Base-by-base conservation (phyloP, 1,284 basidiomycete species). In the Trametes hirsuta region DNA sequence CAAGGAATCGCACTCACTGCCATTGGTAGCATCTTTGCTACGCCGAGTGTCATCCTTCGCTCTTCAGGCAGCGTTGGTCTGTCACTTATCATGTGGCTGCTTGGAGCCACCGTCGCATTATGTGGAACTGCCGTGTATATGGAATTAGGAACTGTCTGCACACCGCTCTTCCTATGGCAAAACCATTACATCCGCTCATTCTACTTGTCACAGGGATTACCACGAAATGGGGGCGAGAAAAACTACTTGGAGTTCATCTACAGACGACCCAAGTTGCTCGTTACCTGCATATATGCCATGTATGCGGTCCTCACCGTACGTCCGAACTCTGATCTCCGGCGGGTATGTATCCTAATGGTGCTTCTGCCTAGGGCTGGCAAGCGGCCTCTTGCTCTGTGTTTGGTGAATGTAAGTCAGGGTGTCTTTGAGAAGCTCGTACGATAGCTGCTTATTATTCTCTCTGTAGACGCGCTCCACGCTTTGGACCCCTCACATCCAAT, bases 191-290 rank as follows among this genome's bases (percentile, higher is more conserved):
- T 15, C 9, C 18, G 14, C 6, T 56, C 25, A 30, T n/a, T 11
- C 6, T 48, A 4, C 22, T 9, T 9, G 47, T n/a, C 15, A 22
- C n/a, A 88, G 86, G 86, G 82, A 15, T 75, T 90, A 5, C 90
- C 89, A 4, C 77, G 83, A 3, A 90, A 81, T 58, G 90, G 90
- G 2, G 90, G 86, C 15, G 90, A 92, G 76, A 90, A 90, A 75
- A 88, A 86, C 56, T 93, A 92, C 66, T 75, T 92, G 36, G 88
- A 91, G 61, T 89, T 80, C 67, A 83, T 90, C 30, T 92, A 84
- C 71, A 78, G 83, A 44, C 76, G 77, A 15, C 90, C 90, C 6
- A 81, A 77, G 58, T 88, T 85, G 65, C 73, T 92, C 56, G 77
- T 77, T 6, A 85, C 85, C 3, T 88, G 86, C 65, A 70, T 80